These are phyloP conservation scores for Coccomyxa subellipsoidea DNA, from an alignment of 163 green algal genomes.

Conservation along the genomic window DNA sequence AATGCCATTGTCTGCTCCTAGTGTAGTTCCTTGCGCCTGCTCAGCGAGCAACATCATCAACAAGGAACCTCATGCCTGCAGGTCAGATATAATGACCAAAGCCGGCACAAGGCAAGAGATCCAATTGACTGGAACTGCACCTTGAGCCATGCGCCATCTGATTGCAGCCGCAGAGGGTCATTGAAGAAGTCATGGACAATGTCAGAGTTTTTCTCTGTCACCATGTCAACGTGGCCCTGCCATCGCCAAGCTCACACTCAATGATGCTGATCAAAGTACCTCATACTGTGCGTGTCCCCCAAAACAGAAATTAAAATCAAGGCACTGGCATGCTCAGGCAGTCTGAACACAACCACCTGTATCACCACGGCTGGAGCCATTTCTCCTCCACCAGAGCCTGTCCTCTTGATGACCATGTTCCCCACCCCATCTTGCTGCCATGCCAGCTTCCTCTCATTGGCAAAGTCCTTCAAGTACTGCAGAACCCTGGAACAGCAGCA, in stretches of 20 bases:
- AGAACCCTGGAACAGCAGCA: constrained; percentile 38
- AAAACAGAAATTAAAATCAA: not conserved
- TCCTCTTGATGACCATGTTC: constrained; percentile 64
- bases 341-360: constrained; percentile 30
- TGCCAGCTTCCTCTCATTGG: constrained; percentile 37
- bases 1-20: constrained; percentile 71
- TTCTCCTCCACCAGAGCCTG: constrained; percentile 57
- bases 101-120: too few species aligned
- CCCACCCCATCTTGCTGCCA: constrained; percentile 59
- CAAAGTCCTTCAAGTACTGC: constrained; percentile 54
- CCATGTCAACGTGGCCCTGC: constrained; percentile 77
- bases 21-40: constrained; percentile 11
- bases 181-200: constrained; percentile 59
- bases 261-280: not conserved
- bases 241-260: not conserved
- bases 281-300: not conserved
- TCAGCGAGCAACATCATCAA: not conserved
- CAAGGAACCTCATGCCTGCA: too few species aligned
- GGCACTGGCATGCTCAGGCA: not conserved
- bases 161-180: constrained; percentile 53
- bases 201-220: constrained; percentile 66
- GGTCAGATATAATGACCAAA: too few species aligned
- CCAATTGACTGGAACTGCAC: too few species aligned
- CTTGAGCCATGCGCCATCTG: constrained; percentile 3
- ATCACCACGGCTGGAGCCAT: constrained; percentile 57